These are phyloP conservation scores for Coemansia sp. DNA, from an alignment of 192 early-diverging fungal species.

Conservation along the genomic window DNA sequence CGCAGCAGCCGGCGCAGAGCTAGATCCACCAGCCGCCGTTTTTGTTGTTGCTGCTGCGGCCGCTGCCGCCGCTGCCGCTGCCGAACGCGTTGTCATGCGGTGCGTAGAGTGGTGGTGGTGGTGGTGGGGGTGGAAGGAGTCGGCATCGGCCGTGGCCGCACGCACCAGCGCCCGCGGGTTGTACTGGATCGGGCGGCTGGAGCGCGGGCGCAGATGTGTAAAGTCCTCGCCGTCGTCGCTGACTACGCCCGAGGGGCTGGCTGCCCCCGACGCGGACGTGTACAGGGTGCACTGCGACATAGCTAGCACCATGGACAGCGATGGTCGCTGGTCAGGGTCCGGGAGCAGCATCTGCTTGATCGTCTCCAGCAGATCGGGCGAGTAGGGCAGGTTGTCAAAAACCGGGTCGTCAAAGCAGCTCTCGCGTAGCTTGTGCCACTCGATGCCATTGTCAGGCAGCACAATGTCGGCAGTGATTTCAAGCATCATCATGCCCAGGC, in stretches of 20 bases:
- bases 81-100: conserved; percentile 8
- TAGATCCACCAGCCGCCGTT: too few relatives aligned
- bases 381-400: conserved; percentile 49
- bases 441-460: conserved; percentile 82
- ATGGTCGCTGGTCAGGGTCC: conserved; percentile 52
- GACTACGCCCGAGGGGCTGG: background rate
- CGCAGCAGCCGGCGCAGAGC: background rate
- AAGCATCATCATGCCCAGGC: conserved; percentile 85
- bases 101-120: background rate
- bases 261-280: conserved; percentile 5
- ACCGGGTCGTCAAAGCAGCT: conserved; percentile 66
- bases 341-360: conserved; percentile 69
- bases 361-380: conserved; percentile 54
- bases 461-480: conserved; percentile 84
- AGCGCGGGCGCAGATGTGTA: background rate
- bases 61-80: conserved; percentile 8
- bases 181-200: conserved; percentile 1
- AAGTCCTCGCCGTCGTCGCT: conserved; percentile 16
- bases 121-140: background rate
- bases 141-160: conserved; percentile 19
- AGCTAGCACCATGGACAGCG: conserved; percentile 50
- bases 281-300: conserved; percentile 30
- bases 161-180: conserved; percentile 16
- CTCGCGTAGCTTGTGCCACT: conserved; percentile 81
- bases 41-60: background rate